These are phyloP conservation scores for Cunninghamia lanceolata DNA, from an alignment of 75 land plant genomes.

Conservation along the genomic window DNA sequence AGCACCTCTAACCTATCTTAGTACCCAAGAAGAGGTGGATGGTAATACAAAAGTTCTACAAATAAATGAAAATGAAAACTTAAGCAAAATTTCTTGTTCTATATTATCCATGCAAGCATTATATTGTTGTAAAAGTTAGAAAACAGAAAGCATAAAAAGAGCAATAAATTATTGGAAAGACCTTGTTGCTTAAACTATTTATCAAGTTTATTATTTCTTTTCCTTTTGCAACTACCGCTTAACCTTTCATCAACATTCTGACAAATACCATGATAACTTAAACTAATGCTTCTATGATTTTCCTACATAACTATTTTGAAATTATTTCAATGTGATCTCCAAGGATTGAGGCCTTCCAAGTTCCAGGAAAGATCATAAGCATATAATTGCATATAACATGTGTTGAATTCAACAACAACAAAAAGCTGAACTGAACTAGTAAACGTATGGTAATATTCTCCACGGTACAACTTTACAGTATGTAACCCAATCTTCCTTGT, in stretches of 20 bases:
- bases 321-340: not conserved
- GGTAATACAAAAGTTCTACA: not conserved
- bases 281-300: not conserved
- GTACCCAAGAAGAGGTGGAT: not conserved
- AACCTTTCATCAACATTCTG: not conserved
- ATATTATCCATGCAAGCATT: not conserved
- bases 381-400: not conserved
- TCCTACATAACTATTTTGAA: not conserved
- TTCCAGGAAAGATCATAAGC: not conserved
- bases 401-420: not conserved
- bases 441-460: conserved; percentile 86
- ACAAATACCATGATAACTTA: not conserved
- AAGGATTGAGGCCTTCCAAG: not conserved
- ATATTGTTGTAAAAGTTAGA: not conserved
- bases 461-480: conserved; percentile 90
- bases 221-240: not conserved
- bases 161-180: not conserved
- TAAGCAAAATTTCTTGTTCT: not conserved
- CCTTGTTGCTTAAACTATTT: not conserved
- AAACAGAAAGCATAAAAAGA: not conserved
- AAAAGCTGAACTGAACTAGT: conserved; percentile 30
- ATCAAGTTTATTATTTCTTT: too few relatives aligned
- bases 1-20: not conserved
- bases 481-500: conserved; percentile 83
- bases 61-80: not conserved